phyloP scores from a whole-genome alignment of 495 filamentous ascomycete species.

The Penicillium simplicissimum region DNA sequence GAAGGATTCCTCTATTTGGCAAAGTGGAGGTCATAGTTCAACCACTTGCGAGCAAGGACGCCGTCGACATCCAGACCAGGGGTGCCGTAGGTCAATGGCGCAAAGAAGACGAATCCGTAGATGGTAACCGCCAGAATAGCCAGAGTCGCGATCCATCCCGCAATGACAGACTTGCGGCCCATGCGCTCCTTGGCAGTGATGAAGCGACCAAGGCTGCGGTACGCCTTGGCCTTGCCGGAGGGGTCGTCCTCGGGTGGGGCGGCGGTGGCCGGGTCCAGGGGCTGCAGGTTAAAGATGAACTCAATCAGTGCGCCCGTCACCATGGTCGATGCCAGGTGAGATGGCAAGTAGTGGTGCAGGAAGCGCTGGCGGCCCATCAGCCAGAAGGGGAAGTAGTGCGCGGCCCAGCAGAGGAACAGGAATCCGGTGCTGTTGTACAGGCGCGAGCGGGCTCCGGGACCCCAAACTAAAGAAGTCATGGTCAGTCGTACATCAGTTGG shows the following conservation, averaged over 20 bases:
- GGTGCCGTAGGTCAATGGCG: conserved; percentile 91
- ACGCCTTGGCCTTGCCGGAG: conserved; percentile 40
- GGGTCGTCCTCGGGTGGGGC: conserved; percentile 51
- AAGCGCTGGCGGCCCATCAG: conserved; percentile 75
- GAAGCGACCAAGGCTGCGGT: conserved; percentile 42
- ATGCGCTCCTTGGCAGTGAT: conserved; percentile 76
- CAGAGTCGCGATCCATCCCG: conserved; percentile 72
- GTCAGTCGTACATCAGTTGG: conserved; percentile 5
- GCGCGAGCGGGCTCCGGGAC: conserved; percentile 80
- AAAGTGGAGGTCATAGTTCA: conserved; percentile 97
- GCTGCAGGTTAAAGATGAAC: conserved; percentile 91
- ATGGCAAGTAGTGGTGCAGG: conserved; percentile 78
- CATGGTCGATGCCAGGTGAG: conserved; percentile 88
- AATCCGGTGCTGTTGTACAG: conserved; percentile 98
- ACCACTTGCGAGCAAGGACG: conserved; percentile 87
- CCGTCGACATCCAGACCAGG: conserved; percentile 83
- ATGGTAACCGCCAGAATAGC: conserved; percentile 69
- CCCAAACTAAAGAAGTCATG: conserved; percentile 35
- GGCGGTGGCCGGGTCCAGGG: conserved; percentile 49
- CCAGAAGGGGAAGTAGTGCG: conserved; percentile 74
- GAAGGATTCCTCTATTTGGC: conserved; percentile 70
- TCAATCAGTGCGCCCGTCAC: conserved; percentile 96
- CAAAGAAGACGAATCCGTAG: conserved; percentile 87
- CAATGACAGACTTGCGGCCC: conserved; percentile 73
- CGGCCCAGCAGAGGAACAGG: conserved; percentile 88